Evolutionary conservation across 2,329 filamentous ascomycete genomes (phyloP).

Genomic region (Emmonsia crescens): DNA sequence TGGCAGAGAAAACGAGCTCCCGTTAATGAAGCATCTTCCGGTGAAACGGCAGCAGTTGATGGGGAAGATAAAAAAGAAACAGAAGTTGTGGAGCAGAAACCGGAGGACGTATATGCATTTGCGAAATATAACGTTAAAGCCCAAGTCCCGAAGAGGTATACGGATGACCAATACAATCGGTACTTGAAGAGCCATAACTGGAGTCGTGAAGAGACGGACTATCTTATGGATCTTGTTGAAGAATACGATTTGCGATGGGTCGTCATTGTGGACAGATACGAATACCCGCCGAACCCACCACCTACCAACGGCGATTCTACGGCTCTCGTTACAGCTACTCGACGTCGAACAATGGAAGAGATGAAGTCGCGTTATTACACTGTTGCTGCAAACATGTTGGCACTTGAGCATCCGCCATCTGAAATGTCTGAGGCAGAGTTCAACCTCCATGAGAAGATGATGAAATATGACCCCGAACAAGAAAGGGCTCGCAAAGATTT

Average conservation of each 20-base stretch:
- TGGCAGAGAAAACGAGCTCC: constrained; percentile 60
- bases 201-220: constrained; percentile 90
- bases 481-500: constrained; percentile 77
- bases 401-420: constrained; percentile 64
- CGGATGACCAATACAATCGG: constrained; percentile 72
- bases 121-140: constrained; percentile 81
- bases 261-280: constrained; percentile 85
- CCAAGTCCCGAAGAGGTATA: constrained; percentile 63
- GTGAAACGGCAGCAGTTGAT: constrained; percentile 26
- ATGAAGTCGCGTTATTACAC: constrained; percentile 86
- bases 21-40: constrained; percentile 23
- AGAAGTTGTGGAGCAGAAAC: constrained; percentile 19
- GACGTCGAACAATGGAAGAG: constrained; percentile 68
- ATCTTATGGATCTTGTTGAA: constrained; percentile 62
- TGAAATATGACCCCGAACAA: constrained; percentile 69
- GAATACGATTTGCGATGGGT: constrained; percentile 86
- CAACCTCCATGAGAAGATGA: constrained; percentile 70
- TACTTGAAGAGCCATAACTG: constrained; percentile 66
- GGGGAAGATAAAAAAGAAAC: constrained; percentile 24
- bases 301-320: constrained; percentile 27
- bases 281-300: constrained; percentile 40
- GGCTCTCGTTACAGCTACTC: constrained; percentile 41
- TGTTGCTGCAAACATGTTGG: constrained; percentile 72
- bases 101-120: constrained; percentile 49
- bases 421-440: constrained; percentile 85